Conservation (phyloP, 2,329 filamentous ascomycete genomes). For the Xylaria sp. region DNA sequence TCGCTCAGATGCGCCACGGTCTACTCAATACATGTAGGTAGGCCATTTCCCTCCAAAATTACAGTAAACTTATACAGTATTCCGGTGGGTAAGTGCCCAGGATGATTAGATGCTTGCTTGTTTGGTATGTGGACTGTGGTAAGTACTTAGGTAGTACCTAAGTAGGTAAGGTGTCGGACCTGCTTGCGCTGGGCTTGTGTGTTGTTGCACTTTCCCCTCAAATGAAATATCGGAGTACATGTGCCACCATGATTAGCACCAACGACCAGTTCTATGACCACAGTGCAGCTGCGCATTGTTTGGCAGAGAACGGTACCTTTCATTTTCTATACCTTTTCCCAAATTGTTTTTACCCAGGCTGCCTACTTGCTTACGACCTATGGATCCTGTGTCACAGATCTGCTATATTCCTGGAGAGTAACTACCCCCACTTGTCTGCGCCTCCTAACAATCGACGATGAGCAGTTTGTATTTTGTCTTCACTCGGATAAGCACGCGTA, state of each 20-base stretch:
- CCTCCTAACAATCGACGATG: background rate
- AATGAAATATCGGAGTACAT: background rate
- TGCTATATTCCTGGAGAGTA: background rate
- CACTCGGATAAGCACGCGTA: no score
- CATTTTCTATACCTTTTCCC: no score
- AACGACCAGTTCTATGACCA: background rate
- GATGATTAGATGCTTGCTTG: no score
- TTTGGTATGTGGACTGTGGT: no score
- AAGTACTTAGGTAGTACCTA: no score
- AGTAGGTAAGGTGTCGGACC: no score
- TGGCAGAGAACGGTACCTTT: background rate
- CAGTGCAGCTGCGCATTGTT: background rate
- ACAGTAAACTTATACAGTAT: no score
- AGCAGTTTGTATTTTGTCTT: background rate
- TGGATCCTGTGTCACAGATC: background rate
- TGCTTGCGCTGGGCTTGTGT: background rate
- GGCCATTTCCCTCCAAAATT: background rate
- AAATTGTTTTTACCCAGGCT: background rate
- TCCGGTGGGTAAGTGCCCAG: no score
- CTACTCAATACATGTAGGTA: no score
- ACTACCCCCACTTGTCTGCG: slow-evolving; percentile 14
- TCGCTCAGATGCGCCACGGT: background rate
- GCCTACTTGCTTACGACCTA: background rate
- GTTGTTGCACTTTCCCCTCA: background rate
- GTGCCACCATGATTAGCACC: background rate